Evolutionary conservation across 345 rosid species (phyloP).

Genomic region (Ailanthus altissimus): DNA sequence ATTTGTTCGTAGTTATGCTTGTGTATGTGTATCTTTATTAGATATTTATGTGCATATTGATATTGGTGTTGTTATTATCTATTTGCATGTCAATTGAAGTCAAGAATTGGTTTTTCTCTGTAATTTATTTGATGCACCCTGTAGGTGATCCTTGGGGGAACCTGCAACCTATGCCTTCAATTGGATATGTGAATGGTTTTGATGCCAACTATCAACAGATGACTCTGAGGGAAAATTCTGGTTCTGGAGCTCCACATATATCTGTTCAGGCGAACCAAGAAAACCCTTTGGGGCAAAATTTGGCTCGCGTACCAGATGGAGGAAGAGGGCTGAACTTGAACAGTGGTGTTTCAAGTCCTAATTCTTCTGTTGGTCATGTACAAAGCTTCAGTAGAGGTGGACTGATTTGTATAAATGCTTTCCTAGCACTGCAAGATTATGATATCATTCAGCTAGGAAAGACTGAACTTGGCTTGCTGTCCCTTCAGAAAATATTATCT

Average conservation of each 20-base stretch:
- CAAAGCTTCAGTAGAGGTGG: not conserved
- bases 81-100: no score
- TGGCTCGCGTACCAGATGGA: not conserved
- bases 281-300: not conserved
- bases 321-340: not conserved
- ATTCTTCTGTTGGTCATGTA: not conserved
- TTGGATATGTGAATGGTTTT: not conserved
- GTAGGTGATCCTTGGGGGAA: not conserved
- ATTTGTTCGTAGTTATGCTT: not conserved
- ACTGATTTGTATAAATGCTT: not conserved
- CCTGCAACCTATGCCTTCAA: not conserved
- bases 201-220: not conserved
- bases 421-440: not conserved
- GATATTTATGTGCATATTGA: no score
- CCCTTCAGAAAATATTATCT: not conserved
- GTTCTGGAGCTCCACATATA: not conserved
- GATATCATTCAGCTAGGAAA: slow-evolving; percentile 5
- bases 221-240: slow-evolving; percentile 3
- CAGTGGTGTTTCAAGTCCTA: not conserved
- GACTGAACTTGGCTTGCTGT: not conserved
- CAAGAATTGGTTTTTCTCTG: not conserved
- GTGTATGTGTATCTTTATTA: not conserved
- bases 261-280: not conserved
- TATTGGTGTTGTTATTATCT: no score
- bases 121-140: not conserved